Evolutionary conservation across 2,329 filamentous ascomycete species (phyloP).

Genomic region (Pseudogymnoascus sp.): DNA sequence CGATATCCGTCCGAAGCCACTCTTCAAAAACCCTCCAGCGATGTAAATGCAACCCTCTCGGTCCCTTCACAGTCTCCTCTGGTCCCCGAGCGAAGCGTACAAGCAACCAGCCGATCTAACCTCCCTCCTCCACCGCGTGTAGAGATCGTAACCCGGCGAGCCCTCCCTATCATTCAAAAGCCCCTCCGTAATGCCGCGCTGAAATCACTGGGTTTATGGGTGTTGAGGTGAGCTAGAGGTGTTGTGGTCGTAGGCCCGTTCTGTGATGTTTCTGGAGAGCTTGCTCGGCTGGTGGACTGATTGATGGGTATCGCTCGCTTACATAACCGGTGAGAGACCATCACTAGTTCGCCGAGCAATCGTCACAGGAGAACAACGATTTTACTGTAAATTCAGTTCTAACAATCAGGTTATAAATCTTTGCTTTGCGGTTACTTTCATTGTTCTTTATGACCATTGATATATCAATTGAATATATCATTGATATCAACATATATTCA

Average conservation of each 20-base stretch:
- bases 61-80: background rate
- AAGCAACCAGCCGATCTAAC: background rate
- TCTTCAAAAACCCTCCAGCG: background rate
- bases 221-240: background rate
- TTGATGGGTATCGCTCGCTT: slow-evolving; percentile 5
- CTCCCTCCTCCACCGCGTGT: slow-evolving; percentile 2
- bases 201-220: background rate
- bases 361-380: background rate
- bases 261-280: slow-evolving; percentile 7
- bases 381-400: background rate
- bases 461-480: background rate
- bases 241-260: slow-evolving; percentile 7
- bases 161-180: background rate
- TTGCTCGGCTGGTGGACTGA: slow-evolving; percentile 7
- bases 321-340: background rate
- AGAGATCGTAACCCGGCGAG: background rate
- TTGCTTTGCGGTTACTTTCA: background rate
- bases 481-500: background rate
- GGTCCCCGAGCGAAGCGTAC: background rate
- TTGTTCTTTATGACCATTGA: background rate
- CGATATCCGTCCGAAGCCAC: background rate
- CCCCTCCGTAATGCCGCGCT: slow-evolving; percentile 6
- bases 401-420: background rate
- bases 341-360: background rate
- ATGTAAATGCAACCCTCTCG: slow-evolving; percentile 3